These are phyloP conservation scores for Coelastrella sp. DNA, from an alignment of 139 green algal species.

Conservation along the genomic window DNA sequence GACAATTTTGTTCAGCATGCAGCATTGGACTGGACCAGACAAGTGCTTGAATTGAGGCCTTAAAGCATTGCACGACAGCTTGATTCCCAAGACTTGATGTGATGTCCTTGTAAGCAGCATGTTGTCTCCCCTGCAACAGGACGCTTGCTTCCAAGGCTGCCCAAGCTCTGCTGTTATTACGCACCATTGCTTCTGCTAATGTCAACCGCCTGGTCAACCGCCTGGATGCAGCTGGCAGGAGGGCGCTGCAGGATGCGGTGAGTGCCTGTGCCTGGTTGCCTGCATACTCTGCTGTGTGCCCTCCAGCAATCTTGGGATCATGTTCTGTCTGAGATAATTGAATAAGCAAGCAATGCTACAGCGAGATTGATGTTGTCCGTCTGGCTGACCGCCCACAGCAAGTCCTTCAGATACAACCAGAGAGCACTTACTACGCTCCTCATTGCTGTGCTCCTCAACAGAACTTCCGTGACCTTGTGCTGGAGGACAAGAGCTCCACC, in stretches of 20 bases:
- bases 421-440: background rate
- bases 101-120: background rate
- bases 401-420: background rate
- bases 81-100: too few species aligned
- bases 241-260: constrained; percentile 52
- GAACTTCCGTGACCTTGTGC: constrained; percentile 75
- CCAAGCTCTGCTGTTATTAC: constrained; percentile 77
- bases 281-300: background rate
- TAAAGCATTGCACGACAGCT: too few species aligned
- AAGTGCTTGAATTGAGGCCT: background rate
- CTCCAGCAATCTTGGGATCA: background rate
- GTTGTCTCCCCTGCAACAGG: constrained; percentile 22
- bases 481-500: constrained; percentile 65
- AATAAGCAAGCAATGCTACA: too few species aligned
- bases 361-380: background rate
- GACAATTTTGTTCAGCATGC: background rate
- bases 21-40: background rate
- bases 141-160: constrained; percentile 65
- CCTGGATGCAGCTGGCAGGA: constrained; percentile 50
- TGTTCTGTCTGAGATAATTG: too few species aligned
- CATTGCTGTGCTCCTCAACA: constrained; percentile 29
- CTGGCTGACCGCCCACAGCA: background rate
- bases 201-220: constrained; percentile 68
- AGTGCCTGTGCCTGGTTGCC: background rate
- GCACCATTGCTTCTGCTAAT: constrained; percentile 57